Evolutionary conservation across 805 yeast species (phyloP), one percentile per base, ranked within the genome.

Genomic region (Starmerella floricola): DNA sequence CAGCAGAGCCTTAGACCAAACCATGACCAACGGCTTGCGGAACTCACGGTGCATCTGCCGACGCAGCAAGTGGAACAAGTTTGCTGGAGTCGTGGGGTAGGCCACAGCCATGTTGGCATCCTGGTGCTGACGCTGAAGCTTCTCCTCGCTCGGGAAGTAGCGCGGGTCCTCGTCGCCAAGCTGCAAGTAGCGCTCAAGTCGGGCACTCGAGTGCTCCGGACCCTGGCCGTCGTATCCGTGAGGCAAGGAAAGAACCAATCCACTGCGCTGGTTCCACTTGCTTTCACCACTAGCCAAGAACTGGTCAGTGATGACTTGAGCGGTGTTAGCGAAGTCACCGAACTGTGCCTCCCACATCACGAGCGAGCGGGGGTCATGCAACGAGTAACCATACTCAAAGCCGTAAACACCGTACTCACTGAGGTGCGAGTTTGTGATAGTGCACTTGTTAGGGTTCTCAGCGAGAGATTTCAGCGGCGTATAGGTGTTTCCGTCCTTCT

Each of bases 181-280:
- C 70, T 84, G 95, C 65, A 91, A 73, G 69, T 86, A 91, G 71
- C 99, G 79, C 71, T 91, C 99, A 42, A 91, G 66, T 74, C 97
- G 80, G 58, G 94, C 97, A 44, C 95, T 83, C 21, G 98, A 91
- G 68, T 91, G 99, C 71, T 91, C 99, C 53, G 99, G 97, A 59
- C 99, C 99, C 71, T 91, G 98, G 54, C 99, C 99, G 63, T 91
- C 99, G 64, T 87, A 91, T 69, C 99, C 99, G 63, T 91, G 99
- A 45, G 99, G 99, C 66, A 91, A 73, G 3, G 96, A 84, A 55
- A 91, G 68, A 30, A 91, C 94, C 46, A 91, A 62, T 63, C 99
- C 99, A 12, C 95, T 84, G 68, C 99, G 82, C 73, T 91, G 98
- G 63, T 84, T 82, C 99, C 99, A 91, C 70, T 91, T 91, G 54